Evolutionary conservation across 2,329 filamentous ascomycete genomes (phyloP).

Genomic region (Tolypocladium inflatum): DNA sequence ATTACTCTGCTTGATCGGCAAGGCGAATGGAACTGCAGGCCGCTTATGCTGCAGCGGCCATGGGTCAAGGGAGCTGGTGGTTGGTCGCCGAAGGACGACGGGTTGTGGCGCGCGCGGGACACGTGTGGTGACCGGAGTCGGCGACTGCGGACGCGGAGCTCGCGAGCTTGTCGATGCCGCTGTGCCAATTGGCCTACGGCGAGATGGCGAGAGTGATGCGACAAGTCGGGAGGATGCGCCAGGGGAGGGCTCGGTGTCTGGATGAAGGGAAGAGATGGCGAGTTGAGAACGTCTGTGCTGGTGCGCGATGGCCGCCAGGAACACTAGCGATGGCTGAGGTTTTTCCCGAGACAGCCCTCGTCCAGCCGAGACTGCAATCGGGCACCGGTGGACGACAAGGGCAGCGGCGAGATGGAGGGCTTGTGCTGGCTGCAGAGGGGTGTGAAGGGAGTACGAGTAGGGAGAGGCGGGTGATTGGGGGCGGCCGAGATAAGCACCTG

Average conservation of each 20-base stretch:
- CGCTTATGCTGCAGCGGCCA: slow-evolving; percentile 5
- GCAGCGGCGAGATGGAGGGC: neutral
- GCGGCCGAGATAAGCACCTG: neutral
- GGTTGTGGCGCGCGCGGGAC: neutral
- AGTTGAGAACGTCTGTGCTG: neutral
- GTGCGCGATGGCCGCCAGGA: neutral
- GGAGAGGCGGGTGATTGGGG: neutral
- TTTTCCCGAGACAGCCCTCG: neutral
- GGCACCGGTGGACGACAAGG: neutral
- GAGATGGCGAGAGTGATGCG: neutral
- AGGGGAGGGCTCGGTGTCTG: neutral
- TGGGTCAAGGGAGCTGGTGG: slow-evolving; percentile 1
- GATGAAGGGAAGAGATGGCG: neutral
- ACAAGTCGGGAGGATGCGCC: neutral
- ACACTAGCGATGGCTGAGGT: neutral
- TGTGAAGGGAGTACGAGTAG: neutral
- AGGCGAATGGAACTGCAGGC: slow-evolving; percentile 1
- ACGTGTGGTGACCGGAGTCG: slow-evolving; percentile 1
- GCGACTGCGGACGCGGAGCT: neutral
- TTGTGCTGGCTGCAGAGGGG: neutral
- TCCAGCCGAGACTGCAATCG: neutral
- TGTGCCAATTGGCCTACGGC: neutral
- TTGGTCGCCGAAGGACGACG: slow-evolving; percentile 2
- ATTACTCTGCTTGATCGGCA: neutral
- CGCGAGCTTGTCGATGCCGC: neutral